Evolutionary conservation across 306 rosid species (phyloP), one percentile per base, ranked within the genome.

Genomic region (Oemleria cerasiformis): DNA sequence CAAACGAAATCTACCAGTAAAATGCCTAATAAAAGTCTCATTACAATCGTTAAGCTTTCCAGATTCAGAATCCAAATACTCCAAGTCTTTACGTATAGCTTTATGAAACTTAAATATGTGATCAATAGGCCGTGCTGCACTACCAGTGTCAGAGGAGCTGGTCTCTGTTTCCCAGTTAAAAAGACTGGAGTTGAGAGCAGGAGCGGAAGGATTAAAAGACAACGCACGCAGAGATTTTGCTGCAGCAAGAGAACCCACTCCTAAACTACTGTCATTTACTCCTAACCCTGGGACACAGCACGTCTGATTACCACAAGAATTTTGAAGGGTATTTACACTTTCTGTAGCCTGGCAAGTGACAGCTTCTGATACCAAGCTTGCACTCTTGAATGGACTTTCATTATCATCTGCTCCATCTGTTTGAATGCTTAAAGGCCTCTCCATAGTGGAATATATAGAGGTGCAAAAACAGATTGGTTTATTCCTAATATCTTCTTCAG

Each of bases 221-320:
- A 86, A 76, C 67, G 92, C 77, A 53, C 93, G 88, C 25, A 89
- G 82, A 74, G 93, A 84, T 85, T 92, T 92, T 64, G 84, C 78
- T 34, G 92, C 65, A 72, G 90, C 73, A 48, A 84, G 88, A 73
- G 97, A 89, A 79, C 83, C 84, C 80, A 87, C 78, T 75, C 96
- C 92, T 80, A 92, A 77, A 79, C 81, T 83, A 82, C 82, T 87
- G 80, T 79, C 80, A 76, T 80, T 87, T 53, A 92, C 93, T 51
- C 97, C 97, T 77, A 92, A 87, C 64, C 88, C 96, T 9, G 97
- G 97, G 73, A 92, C 96, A 75, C 81, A 87, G 83, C 97, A 92
- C 71, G 96, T 79, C 75, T 66, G 86, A 44, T 81, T 81, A 81
- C 72, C 63, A 73, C 87, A 83, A 73, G 88, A 89, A 48, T 58